Percentiles rank a stretch among this genome's conserved stretches.
Conservation (phyloP, 2,329 filamentous ascomycete genomes). For the Pseudogymnoascus sp. region DNA sequence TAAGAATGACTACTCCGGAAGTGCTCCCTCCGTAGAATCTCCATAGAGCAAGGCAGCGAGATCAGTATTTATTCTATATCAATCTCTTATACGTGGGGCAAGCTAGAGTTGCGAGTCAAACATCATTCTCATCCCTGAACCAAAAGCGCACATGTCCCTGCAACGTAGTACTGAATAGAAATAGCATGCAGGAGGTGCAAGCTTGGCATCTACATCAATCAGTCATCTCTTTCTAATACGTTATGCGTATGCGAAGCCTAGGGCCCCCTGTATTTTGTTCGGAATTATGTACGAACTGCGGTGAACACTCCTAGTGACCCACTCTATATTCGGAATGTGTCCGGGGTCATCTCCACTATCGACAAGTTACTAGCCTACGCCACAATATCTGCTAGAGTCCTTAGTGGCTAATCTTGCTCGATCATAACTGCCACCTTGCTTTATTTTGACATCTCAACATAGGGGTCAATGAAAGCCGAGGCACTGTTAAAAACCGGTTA, state of each 20-base stretch:
- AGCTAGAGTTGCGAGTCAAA: neutral
- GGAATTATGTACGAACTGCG: neutral
- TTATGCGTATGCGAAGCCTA: neutral
- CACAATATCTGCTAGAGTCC: neutral
- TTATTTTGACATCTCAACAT: neutral
- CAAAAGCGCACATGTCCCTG: neutral
- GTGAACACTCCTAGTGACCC: neutral
- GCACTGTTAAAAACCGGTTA: neutral
- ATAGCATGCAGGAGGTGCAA: neutral
- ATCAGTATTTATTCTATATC: neutral
- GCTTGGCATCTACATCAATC: neutral
- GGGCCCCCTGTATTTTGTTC: neutral
- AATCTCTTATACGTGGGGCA: neutral
- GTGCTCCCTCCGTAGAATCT: neutral
- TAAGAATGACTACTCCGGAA: neutral
- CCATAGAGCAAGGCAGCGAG: neutral
- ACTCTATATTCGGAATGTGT: neutral
- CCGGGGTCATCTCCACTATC: neutral
- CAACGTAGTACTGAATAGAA: neutral
- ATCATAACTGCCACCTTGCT: neutral
- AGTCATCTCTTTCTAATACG: neutral
- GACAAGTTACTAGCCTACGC: neutral
- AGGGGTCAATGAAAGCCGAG: neutral
- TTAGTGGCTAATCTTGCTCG: neutral
- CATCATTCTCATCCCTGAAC: neutral